Conservation (phyloP, 2,329 filamentous ascomycete genomes). For the Fusarium agapanthi region DNA sequence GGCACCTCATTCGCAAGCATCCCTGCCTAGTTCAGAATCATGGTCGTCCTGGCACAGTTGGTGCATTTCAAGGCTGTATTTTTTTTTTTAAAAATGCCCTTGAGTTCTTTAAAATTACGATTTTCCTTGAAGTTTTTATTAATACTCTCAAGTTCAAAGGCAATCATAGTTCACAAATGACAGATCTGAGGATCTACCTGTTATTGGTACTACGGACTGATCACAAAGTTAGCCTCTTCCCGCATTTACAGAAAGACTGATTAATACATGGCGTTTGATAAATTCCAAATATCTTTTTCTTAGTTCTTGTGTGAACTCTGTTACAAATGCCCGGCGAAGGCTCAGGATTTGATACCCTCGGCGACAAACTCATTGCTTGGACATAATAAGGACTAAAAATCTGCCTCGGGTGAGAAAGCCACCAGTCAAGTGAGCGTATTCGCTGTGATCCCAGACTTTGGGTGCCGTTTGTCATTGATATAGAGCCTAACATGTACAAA, state of each 20-base stretch:
- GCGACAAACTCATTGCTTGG: background rate
- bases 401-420: background rate
- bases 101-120: background rate
- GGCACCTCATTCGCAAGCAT: conserved; percentile 3
- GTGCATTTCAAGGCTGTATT: background rate
- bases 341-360: background rate
- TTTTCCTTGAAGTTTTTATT: background rate
- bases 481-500: background rate
- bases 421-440: background rate
- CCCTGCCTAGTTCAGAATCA: background rate
- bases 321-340: background rate
- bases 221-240: background rate
- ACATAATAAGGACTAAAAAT: background rate
- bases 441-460: background rate
- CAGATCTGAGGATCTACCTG: background rate
- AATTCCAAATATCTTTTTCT: background rate
- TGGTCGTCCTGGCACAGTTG: background rate
- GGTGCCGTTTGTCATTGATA: background rate
- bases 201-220: background rate
- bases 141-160: background rate
- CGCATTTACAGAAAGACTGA: background rate
- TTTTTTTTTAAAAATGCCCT: background rate
- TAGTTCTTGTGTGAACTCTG: background rate
- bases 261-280: background rate
- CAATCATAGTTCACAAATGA: background rate